Evolutionary conservation across 768 basidiomycete genomes (phyloP).

Genomic region (Amanita fuliginea): DNA sequence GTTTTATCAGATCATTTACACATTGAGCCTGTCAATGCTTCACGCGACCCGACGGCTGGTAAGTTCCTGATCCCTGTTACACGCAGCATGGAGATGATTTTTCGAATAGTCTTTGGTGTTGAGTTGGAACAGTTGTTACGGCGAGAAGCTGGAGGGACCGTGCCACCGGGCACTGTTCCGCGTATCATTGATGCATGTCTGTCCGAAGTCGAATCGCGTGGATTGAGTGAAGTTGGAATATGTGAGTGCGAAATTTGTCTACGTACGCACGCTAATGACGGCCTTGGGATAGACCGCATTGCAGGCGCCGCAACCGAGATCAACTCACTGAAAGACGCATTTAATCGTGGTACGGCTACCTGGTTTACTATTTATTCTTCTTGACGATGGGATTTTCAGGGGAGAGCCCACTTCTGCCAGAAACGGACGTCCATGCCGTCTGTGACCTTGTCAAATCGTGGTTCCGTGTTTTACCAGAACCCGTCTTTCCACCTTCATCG

Average conservation of each 20-base stretch:
- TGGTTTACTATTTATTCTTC: neutral
- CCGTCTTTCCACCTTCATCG: constrained; percentile 59
- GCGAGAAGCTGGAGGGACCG: constrained; percentile 45
- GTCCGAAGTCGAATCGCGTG: constrained; percentile 61
- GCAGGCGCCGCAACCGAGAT: constrained; percentile 68
- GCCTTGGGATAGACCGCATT: constrained; percentile 55
- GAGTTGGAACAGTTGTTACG: constrained; percentile 59
- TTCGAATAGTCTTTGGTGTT: constrained; percentile 56
- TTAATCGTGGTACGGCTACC: constrained; percentile 47
- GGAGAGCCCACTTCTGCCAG: constrained; percentile 45
- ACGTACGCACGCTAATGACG: neutral
- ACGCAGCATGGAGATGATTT: constrained; percentile 5
- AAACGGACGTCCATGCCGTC: constrained; percentile 71
- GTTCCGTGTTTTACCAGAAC: constrained; percentile 76
- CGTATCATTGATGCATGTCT: constrained; percentile 56
- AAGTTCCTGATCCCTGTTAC: constrained; percentile 14
- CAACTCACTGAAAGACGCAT: constrained; percentile 56
- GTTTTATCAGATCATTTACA: constrained; percentile 68
- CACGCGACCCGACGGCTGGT: constrained; percentile 73
- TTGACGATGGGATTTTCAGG: constrained; percentile 22
- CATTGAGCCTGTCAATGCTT: constrained; percentile 40
- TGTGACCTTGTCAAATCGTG: constrained; percentile 79
- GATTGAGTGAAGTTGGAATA: constrained; percentile 73
- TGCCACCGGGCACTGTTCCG: constrained; percentile 52
- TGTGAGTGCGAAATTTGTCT: constrained; percentile 33